Percentiles rank a stretch among this genome's conserved stretches.
Evolutionary conservation across 768 basidiomycete genomes (phyloP).

Genomic region (Pleurotus salmoneostramineus): DNA sequence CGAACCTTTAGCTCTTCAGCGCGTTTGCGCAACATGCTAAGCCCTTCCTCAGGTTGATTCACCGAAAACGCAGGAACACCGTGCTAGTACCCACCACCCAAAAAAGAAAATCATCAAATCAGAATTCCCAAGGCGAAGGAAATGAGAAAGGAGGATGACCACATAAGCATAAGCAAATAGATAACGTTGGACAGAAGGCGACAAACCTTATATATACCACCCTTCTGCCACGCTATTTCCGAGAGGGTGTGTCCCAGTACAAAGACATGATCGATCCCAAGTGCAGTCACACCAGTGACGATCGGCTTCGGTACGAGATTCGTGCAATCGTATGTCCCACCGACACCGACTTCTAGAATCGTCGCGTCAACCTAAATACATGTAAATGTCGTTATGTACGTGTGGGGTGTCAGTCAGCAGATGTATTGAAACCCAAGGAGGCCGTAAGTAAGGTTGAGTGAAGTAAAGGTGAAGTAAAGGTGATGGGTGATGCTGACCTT

Average conservation of each 20-base stretch:
- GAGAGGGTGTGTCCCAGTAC: slow-evolving; percentile 84
- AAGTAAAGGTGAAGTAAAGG: too few relatives aligned
- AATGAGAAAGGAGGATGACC: neutral
- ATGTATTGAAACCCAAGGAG: too few relatives aligned
- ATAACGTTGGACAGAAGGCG: too few relatives aligned
- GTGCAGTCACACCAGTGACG: slow-evolving; percentile 84
- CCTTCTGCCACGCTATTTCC: slow-evolving; percentile 95
- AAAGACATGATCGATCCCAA: slow-evolving; percentile 89
- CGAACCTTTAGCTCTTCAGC: slow-evolving; percentile 64
- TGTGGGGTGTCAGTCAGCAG: neutral
- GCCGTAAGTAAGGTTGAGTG: too few relatives aligned
- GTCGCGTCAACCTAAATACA: slow-evolving; percentile 70
- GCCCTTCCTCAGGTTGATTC: slow-evolving; percentile 64
- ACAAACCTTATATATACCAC: slow-evolving; percentile 89
- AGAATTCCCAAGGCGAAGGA: slow-evolving; percentile 1
- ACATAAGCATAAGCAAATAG: neutral
- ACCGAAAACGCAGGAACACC: slow-evolving; percentile 86
- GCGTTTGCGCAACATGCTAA: slow-evolving; percentile 62
- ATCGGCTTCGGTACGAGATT: slow-evolving; percentile 90
- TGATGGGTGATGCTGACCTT: too few relatives aligned
- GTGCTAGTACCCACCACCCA: slow-evolving; percentile 34
- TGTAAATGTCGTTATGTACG: neutral
- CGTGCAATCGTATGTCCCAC: slow-evolving; percentile 91
- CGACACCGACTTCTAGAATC: slow-evolving; percentile 94
- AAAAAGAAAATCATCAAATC: neutral